Evolutionary conservation across 164 flowering plant genomes (phyloP).

Genomic region (Amborella trichopoda): DNA sequence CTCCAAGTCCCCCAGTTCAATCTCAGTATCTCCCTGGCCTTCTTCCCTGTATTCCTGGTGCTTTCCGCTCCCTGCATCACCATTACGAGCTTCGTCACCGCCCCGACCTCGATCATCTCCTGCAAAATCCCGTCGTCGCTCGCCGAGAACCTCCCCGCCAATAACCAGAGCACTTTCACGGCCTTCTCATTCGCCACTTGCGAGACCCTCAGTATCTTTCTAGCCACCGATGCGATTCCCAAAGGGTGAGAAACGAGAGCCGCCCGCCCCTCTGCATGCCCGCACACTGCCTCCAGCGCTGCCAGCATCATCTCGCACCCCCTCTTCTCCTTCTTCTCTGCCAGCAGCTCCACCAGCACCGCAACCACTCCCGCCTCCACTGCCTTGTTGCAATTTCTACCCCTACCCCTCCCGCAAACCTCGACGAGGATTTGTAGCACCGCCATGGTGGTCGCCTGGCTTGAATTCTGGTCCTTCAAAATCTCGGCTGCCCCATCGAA

Average conservation of each 20-base stretch:
- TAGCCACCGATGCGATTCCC: slow-evolving; percentile 33
- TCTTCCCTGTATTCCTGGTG: slow-evolving; percentile 18
- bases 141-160: slow-evolving; percentile 25
- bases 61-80: slow-evolving; percentile 27
- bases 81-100: slow-evolving; percentile 40
- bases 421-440: slow-evolving; percentile 30
- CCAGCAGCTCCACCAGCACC: slow-evolving; percentile 40
- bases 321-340: slow-evolving; percentile 15
- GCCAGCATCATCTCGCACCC: slow-evolving; percentile 31
- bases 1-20: slow-evolving; percentile 31
- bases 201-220: slow-evolving; percentile 36
- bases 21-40: slow-evolving; percentile 30
- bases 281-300: slow-evolving; percentile 32
- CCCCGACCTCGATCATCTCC: slow-evolving; percentile 47
- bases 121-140: slow-evolving; percentile 14
- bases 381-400: slow-evolving; percentile 28
- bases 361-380: slow-evolving; percentile 40
- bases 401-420: slow-evolving; percentile 30
- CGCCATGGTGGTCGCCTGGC: slow-evolving; percentile 18
- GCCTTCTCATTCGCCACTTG: slow-evolving; percentile 24
- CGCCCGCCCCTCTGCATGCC: slow-evolving; percentile 43
- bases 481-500: slow-evolving; percentile 20
- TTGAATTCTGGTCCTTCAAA: slow-evolving; percentile 14
- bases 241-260: slow-evolving; percentile 30
- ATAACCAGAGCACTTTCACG: slow-evolving; percentile 17